Evolutionary conservation across 495 filamentous ascomycete species (phyloP), one percentile per base, ranked within the genome.

Genomic region (Schizothecium vesticola): DNA sequence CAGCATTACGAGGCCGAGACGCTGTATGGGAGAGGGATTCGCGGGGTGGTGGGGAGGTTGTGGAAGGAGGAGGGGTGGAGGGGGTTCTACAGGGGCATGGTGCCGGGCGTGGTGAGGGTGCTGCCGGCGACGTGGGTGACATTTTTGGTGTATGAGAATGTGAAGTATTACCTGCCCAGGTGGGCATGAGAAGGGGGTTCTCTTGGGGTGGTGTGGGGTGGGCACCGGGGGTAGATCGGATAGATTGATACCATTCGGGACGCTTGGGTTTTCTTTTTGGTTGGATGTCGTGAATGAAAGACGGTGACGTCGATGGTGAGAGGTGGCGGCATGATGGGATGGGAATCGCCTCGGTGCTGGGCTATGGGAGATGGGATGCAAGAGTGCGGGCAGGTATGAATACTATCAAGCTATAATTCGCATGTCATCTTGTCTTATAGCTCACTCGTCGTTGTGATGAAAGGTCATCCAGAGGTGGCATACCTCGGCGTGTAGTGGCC

Each of bases 111-210:
- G 56, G 79, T 96, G 65, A 86, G 94, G 66, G 95, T 98, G 59
- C 76, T 99, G 75, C 95, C 95, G 16, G 92, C 92, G 63, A 98
- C 94, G 16, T 97, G 95, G 87, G 91, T 97, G 56, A 98, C 94
- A n/a, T 97, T 99, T 76, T 77, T 99, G 72, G 93, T 97, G 59
- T 98, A 98, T 79, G 95, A 99, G 82, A 98, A 98, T 80, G 89
- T 88, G 65, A 94, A 88, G 80, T 83, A 81, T 67, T 89, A 89
- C 76, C 74, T 92, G 25, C 87, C 88, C 16, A 69, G 70, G 58
- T 81, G 77, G 80, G 69, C 36, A 19, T 65, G 29, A 26, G 28
- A 9, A 9, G 13, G 33, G 8, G 16, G 21, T 9, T 4, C 10
- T 8, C 11, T 26, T 24, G 12, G 22, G 13, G 6, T 7, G 23